Evolutionary conservation across 2,329 filamentous ascomycete genomes (phyloP).

Genomic region (Exophiala xenobiotica): DNA sequence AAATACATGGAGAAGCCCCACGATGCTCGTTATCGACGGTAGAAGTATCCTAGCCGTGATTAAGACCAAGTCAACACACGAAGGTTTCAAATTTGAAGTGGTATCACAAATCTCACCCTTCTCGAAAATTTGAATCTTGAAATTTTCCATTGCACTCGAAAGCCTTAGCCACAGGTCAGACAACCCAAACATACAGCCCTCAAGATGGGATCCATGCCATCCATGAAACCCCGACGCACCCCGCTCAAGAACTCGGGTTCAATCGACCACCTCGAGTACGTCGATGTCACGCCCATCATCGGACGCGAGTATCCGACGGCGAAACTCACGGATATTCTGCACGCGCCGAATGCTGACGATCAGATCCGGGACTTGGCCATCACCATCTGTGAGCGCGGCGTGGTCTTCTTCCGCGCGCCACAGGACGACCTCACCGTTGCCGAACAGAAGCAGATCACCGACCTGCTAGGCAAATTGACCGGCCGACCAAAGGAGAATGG

Average conservation of each 20-base stretch:
- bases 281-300: slow-evolving; percentile 41
- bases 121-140: no score
- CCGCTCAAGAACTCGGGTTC: slow-evolving; percentile 24
- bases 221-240: slow-evolving; percentile 38
- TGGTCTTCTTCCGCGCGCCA: slow-evolving; percentile 66
- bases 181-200: no score
- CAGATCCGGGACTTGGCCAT: slow-evolving; percentile 64
- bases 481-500: slow-evolving; percentile 51
- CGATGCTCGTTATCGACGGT: no score
- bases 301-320: slow-evolving; percentile 43
- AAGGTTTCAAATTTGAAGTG: no score
- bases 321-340: slow-evolving; percentile 55
- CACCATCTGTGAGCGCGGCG: slow-evolving; percentile 56
- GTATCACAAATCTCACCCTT: no score
- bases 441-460: slow-evolving; percentile 48
- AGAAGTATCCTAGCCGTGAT: no score
- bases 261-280: slow-evolving; percentile 23
- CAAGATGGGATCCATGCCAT: slow-evolving; percentile 17
- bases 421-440: slow-evolving; percentile 44
- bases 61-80: no score
- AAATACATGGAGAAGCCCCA: no score
- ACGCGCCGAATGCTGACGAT: slow-evolving; percentile 62
- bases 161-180: no score
- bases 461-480: slow-evolving; percentile 45
- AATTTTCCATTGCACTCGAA: no score